Evolutionary conservation across 2,329 filamentous ascomycete species (phyloP).

Genomic region (Pseudogymnoascus sp.): DNA sequence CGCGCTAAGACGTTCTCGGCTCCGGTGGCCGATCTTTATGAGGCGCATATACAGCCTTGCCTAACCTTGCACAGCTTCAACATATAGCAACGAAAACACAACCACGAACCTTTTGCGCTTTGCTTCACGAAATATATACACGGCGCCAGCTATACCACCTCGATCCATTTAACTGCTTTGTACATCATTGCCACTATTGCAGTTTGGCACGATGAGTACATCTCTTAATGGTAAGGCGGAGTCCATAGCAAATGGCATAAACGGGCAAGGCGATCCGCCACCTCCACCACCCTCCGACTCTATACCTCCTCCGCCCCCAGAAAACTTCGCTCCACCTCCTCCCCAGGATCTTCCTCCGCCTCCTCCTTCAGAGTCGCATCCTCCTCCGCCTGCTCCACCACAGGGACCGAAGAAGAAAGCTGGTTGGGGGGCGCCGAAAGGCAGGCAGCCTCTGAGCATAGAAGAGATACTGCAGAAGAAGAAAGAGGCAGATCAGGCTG

Average conservation of each 20-base stretch:
- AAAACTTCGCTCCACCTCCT: constrained; percentile 32
- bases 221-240: neutral
- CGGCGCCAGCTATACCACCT: constrained; percentile 8
- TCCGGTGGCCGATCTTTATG: neutral
- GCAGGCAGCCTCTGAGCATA: constrained; percentile 58
- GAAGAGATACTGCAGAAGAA: constrained; percentile 81
- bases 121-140: neutral
- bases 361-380: constrained; percentile 29
- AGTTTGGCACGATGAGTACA: neutral
- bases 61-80: neutral
- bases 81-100: neutral
- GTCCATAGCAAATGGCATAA: constrained; percentile 18
- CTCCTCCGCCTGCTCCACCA: constrained; percentile 35
- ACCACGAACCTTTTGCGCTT: neutral
- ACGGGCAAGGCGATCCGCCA: constrained; percentile 18
- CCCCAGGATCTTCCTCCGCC: constrained; percentile 31
- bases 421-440: constrained; percentile 39
- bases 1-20: constrained; percentile 4
- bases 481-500: constrained; percentile 74
- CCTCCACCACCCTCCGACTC: constrained; percentile 24
- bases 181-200: neutral
- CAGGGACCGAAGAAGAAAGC: constrained; percentile 43
- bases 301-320: constrained; percentile 31
- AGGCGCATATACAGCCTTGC: constrained; percentile 8
- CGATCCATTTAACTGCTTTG: constrained; percentile 7